Base-by-base conservation (phyloP, 2,329 filamentous ascomycete species). In the Waltergamsia citrina region DNA sequence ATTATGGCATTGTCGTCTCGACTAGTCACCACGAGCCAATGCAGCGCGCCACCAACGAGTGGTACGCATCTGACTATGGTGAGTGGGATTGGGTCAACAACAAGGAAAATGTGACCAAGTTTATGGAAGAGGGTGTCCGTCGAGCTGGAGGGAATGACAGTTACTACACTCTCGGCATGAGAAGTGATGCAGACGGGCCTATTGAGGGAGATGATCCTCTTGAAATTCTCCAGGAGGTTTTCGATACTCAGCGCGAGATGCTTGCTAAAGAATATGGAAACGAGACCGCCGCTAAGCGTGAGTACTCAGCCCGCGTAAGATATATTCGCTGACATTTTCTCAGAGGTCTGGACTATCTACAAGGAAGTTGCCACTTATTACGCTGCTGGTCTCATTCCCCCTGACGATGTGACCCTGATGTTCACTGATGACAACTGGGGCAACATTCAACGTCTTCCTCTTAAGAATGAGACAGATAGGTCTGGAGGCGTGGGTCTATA, bases 371-470 rank as follows among this genome's bases (percentile, higher is more conserved):
- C 71, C 37, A 65, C 66, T 6, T 75, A 78, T 43, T 76, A 71
- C 38, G 68, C 75, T 36, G 62, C 63, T 11, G 73, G 73, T 6
- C 62, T 78, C 48, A 53, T 57, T 2, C 37, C 43, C 4, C 71
- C 73, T 0, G 74, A 78, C 22, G 65, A 76, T 44, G 65, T 78
- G 12, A 78, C 69, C 1, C 53, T 78, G 9, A 56, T 78, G 3
- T 78, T 71, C 62, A 63, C 71, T 0, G 74, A 78, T 45, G 74
- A 78, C 46, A 78, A 76, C 45, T 75, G 59, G 53, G 72, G 73
- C 5, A 72, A 74, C 46, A 62, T 74, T 15, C 60, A 70, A 15
- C 63, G 73, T 24, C 56, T 78, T 10, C 74, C 74, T 1, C 51
- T 68, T 12, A 60, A 51, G 1, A 62, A 69, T 34, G 74, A 78